Evolutionary conservation across 2,329 filamentous ascomycete genomes (phyloP).

Genomic region (Thielaviopsis punctulata): DNA sequence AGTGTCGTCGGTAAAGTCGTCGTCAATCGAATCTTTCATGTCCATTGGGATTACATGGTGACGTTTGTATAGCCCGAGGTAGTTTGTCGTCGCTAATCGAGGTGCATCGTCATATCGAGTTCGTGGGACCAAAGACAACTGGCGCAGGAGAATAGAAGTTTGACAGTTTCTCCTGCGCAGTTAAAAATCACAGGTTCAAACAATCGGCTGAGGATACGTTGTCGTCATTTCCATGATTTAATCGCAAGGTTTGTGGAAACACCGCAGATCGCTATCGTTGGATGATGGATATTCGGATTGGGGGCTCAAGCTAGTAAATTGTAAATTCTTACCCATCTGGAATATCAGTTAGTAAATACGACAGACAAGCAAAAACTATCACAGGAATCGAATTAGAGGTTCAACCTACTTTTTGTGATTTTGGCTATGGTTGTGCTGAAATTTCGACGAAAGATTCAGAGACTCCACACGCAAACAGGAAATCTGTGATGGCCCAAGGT

Average conservation of each 20-base stretch:
- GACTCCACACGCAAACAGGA: slow-evolving; percentile 10
- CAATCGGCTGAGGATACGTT: neutral
- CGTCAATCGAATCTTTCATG: neutral
- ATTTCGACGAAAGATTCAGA: slow-evolving; percentile 10
- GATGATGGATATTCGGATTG: neutral
- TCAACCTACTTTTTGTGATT: slow-evolving; percentile 12
- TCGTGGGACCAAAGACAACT: neutral
- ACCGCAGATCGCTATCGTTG: slow-evolving; percentile 3
- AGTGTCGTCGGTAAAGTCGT: neutral
- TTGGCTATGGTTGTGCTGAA: slow-evolving; percentile 11
- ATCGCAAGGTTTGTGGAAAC: neutral
- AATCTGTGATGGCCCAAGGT: slow-evolving; percentile 8
- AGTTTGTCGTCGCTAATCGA: neutral
- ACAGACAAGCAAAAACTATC: slow-evolving; percentile 6
- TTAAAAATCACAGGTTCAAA: neutral
- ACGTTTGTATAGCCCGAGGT: neutral
- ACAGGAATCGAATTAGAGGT: slow-evolving; percentile 3
- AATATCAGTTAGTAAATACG: slow-evolving; percentile 21
- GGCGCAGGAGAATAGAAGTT: neutral
- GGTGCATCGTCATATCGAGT: neutral
- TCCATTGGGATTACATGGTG: neutral
- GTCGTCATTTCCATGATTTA: neutral
- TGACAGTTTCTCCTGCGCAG: neutral
- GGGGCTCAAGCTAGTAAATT: neutral
- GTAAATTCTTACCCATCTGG: slow-evolving; percentile 43